These are phyloP conservation scores for Picochlorum sp. DNA, from an alignment of 139 green algal genomes.

Conservation along the genomic window DNA sequence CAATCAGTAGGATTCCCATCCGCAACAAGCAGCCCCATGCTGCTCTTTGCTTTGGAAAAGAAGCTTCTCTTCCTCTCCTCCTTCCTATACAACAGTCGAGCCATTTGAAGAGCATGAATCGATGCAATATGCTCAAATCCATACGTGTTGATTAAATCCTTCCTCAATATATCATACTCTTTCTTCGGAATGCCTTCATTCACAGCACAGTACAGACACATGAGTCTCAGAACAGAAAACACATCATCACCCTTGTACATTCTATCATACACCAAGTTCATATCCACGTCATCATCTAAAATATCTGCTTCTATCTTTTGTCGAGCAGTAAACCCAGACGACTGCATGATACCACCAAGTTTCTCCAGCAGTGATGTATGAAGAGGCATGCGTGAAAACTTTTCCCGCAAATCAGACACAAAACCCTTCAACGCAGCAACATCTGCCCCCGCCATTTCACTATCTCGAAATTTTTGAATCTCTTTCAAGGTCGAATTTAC, in stretches of 20 bases:
- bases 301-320: slow-evolving; percentile 27
- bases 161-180: slow-evolving; percentile 58
- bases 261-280: slow-evolving; percentile 43
- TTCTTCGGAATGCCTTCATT: slow-evolving; percentile 64
- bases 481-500: slow-evolving; percentile 28
- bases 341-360: slow-evolving; percentile 14
- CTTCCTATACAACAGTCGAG: slow-evolving; percentile 12
- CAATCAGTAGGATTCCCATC: slow-evolving; percentile 46
- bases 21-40: slow-evolving; percentile 53
- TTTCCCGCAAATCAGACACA: slow-evolving; percentile 29
- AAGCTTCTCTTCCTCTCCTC: slow-evolving; percentile 10
- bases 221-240: slow-evolving; percentile 68
- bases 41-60: slow-evolving; percentile 34
- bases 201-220: slow-evolving; percentile 60
- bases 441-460: slow-evolving; percentile 26
- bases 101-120: slow-evolving; percentile 32
- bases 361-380: slow-evolving; percentile 28
- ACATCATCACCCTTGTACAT: slow-evolving; percentile 51
- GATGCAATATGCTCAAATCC: slow-evolving; percentile 79
- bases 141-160: slow-evolving; percentile 74
- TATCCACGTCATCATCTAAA: slow-evolving; percentile 25
- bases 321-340: slow-evolving; percentile 19
- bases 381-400: slow-evolving; percentile 28
- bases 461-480: slow-evolving; percentile 35
- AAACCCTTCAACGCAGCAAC: slow-evolving; percentile 25